Percentiles rank a stretch among this genome's conserved stretches.
Conservation (phyloP, 2,329 filamentous ascomycete genomes). For the Chrysoporthe puriensis region DNA sequence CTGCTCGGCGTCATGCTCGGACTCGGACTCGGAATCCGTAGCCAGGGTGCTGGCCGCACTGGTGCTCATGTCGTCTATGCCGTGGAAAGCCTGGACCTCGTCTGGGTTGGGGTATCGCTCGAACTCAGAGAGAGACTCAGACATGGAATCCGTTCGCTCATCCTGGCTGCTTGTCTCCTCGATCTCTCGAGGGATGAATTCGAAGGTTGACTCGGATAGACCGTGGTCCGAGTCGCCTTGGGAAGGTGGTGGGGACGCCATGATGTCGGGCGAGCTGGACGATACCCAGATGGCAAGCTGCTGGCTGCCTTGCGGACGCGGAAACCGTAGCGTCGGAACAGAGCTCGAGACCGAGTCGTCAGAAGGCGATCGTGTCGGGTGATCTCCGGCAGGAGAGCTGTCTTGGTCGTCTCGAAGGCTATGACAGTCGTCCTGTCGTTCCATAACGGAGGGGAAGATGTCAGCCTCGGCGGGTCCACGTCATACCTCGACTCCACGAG, state of each 20-base stretch:
- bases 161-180: conserved; percentile 59
- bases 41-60: conserved; percentile 33
- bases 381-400: conserved; percentile 25
- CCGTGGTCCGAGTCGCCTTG: conserved; percentile 52
- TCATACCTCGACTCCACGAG: conserved; percentile 41
- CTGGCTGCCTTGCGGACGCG: conserved; percentile 57
- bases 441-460: conserved; percentile 53
- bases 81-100: conserved; percentile 56
- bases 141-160: conserved; percentile 38
- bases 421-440: conserved; percentile 45
- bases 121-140: conserved; percentile 25
- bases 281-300: conserved; percentile 64
- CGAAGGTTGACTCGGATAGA: conserved; percentile 60
- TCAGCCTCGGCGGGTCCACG: conserved; percentile 40
- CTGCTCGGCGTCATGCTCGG: conserved; percentile 45
- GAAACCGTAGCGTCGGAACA: conserved; percentile 59
- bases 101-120: conserved; percentile 45
- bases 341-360: conserved; percentile 24
- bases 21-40: conserved; percentile 35
- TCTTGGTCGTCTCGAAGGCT: conserved; percentile 29
- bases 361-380: conserved; percentile 34
- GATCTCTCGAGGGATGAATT: conserved; percentile 51
- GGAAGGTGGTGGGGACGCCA: conserved; percentile 48
- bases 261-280: conserved; percentile 60
- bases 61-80: conserved; percentile 44